Percentiles rank a stretch among this genome's conserved stretches.
Evolutionary conservation across 2,329 filamentous ascomycete species (phyloP).

Genomic region (Elsinoe fawcettii): DNA sequence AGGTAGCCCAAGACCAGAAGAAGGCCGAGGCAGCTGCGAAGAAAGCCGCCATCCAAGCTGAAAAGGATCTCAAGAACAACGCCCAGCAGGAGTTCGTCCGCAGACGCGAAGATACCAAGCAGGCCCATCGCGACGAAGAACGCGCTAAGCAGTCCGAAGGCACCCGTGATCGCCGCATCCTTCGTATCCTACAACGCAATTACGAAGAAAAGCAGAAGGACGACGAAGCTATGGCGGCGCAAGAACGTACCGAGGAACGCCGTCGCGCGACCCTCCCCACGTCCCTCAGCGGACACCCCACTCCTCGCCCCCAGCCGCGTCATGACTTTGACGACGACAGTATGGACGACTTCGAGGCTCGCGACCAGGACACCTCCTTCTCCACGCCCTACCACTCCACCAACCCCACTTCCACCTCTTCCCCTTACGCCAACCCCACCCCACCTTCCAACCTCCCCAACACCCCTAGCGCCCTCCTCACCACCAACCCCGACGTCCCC

Average conservation of each 20-base stretch:
- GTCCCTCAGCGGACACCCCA: background rate
- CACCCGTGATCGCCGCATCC: background rate
- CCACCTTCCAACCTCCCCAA: background rate
- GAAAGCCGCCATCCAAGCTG: conserved; percentile 7
- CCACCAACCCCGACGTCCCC: background rate
- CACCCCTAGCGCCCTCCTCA: background rate
- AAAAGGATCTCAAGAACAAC: background rate
- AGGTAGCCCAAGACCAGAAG: background rate
- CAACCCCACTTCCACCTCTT: conserved; percentile 5
- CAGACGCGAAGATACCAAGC: background rate
- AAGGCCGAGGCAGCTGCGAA: conserved; percentile 6
- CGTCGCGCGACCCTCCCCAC: background rate
- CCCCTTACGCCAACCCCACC: background rate
- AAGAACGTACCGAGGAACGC: conserved; percentile 13
- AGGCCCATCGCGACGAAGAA: conserved; percentile 17
- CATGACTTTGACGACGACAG: conserved; percentile 11
- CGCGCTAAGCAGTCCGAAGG: conserved; percentile 7
- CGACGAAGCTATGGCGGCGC: conserved; percentile 16
- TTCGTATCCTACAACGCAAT: background rate
- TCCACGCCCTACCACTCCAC: background rate
- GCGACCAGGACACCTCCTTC: conserved; percentile 8
- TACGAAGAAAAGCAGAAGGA: conserved; percentile 19
- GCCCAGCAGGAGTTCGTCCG: background rate
- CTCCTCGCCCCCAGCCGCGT: background rate
- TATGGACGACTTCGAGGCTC: background rate